phyloP scores from a whole-genome alignment of 352 stramenopile genomes.

The Phytophthora vignae region DNA sequence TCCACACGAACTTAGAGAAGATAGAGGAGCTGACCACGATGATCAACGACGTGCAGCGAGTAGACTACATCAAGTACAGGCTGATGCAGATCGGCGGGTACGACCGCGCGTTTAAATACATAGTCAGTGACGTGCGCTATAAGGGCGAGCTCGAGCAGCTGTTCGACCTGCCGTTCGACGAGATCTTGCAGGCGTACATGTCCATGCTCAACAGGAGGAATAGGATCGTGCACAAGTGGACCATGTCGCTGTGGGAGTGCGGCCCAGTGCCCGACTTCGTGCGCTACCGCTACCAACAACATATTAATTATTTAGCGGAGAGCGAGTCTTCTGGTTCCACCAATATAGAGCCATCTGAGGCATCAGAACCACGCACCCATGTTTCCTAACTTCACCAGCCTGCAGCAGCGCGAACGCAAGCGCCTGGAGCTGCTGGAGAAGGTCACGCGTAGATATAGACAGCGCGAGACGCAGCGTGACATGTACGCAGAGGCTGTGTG shows the following conservation, averaged over 20 bases:
- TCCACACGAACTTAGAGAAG: neutral
- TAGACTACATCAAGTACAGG: constrained; percentile 7
- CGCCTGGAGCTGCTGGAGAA: constrained; percentile 2
- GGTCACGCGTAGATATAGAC: neutral
- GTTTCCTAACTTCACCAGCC: constrained; percentile 11
- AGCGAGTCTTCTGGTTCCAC: neutral
- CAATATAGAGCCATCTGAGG: neutral
- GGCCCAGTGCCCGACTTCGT: constrained; percentile 1
- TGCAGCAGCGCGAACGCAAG: constrained; percentile 3
- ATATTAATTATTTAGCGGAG: constrained; percentile 2
- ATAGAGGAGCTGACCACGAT: constrained; percentile 4
- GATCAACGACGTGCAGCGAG: constrained; percentile 9
- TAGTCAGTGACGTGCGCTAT: neutral
- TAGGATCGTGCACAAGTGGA: constrained; percentile 13
- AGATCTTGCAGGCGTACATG: constrained; percentile 4
- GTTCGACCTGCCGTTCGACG: constrained; percentile 15
- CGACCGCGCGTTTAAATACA: neutral
- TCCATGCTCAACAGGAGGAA: constrained; percentile 3
- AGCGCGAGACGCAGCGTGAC: neutral
- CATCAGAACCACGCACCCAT: neutral
- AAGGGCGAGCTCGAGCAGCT: constrained; percentile 7
- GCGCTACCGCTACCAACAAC: neutral
- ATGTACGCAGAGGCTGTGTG: constrained; percentile 10
- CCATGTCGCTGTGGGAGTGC: neutral
- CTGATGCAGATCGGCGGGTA: constrained; percentile 2